These are phyloP conservation scores for Brachypodium distachyon DNA, from an alignment of 202 grass and related monocot genomes.

Conservation along the genomic window DNA sequence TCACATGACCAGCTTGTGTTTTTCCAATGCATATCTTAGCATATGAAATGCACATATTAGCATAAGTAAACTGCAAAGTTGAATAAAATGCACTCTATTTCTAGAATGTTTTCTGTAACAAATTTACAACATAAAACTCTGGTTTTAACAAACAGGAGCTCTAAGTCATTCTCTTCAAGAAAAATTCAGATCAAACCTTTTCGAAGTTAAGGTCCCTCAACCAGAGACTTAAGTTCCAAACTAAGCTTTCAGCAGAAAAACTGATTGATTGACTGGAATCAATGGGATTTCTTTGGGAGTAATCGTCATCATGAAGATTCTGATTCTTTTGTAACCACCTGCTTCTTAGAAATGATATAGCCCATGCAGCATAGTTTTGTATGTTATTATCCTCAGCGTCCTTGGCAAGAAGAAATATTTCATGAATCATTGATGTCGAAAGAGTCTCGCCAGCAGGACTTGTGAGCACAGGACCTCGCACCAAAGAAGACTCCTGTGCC, in stretches of 20 bases:
- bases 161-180: not conserved
- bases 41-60: not conserved
- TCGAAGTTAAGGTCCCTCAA: constrained; percentile 58
- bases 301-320: constrained; percentile 29
- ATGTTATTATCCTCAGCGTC: constrained; percentile 60
- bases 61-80: not conserved
- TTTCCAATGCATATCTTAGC: constrained; percentile 1
- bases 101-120: not conserved
- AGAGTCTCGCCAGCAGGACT: constrained; percentile 65
- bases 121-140: not conserved
- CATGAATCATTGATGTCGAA: constrained; percentile 60
- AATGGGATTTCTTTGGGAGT: constrained; percentile 36
- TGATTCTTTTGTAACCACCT: constrained; percentile 50
- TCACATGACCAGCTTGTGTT: not conserved
- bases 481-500: constrained; percentile 59
- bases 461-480: constrained; percentile 57
- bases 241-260: constrained; percentile 70
- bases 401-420: constrained; percentile 91
- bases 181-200: constrained; percentile 50
- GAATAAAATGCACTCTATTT: not conserved
- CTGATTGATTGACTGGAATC: constrained; percentile 30
- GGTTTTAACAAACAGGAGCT: not conserved
- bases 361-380: constrained; percentile 75
- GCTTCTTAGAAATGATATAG: constrained; percentile 82
- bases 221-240: constrained; percentile 79